Percentiles rank a stretch among this genome's conserved stretches.
Evolutionary conservation across 2,329 filamentous ascomycete species (phyloP).

Genomic region (Dendryphion nanum): DNA sequence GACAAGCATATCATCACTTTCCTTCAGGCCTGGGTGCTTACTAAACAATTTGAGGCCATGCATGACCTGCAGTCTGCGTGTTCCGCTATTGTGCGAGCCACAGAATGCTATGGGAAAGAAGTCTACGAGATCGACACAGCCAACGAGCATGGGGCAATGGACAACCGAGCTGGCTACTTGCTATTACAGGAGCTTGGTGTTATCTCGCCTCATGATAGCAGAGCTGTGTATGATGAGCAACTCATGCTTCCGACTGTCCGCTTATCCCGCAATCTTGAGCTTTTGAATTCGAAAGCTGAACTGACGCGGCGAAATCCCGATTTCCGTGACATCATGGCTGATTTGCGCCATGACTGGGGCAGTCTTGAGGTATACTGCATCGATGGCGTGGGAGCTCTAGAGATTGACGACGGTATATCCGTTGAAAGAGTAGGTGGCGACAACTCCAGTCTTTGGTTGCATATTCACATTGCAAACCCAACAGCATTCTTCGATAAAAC

Average conservation of each 20-base stretch:
- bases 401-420: constrained; percentile 80
- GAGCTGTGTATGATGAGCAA: constrained; percentile 58
- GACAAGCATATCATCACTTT: constrained; percentile 64
- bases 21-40: constrained; percentile 61
- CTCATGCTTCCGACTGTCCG: constrained; percentile 52
- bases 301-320: constrained; percentile 24
- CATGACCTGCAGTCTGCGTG: constrained; percentile 62
- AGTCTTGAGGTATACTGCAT: constrained; percentile 69
- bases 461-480: constrained; percentile 76
- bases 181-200: constrained; percentile 76
- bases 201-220: constrained; percentile 69
- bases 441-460: constrained; percentile 65
- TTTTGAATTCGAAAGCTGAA: constrained; percentile 36
- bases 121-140: constrained; percentile 18
- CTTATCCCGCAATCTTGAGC: constrained; percentile 44
- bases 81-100: constrained; percentile 61
- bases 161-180: constrained; percentile 51
- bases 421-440: constrained; percentile 57
- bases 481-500: constrained; percentile 65
- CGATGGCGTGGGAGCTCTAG: constrained; percentile 62
- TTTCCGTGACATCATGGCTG: constrained; percentile 55
- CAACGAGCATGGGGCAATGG: constrained; percentile 34
- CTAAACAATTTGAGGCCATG: constrained; percentile 22
- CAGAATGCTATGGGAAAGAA: constrained; percentile 54
- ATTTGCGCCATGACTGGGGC: constrained; percentile 59